Conservation (phyloP, 805 yeast species). For the Zygotorulaspora florentina region DNA sequence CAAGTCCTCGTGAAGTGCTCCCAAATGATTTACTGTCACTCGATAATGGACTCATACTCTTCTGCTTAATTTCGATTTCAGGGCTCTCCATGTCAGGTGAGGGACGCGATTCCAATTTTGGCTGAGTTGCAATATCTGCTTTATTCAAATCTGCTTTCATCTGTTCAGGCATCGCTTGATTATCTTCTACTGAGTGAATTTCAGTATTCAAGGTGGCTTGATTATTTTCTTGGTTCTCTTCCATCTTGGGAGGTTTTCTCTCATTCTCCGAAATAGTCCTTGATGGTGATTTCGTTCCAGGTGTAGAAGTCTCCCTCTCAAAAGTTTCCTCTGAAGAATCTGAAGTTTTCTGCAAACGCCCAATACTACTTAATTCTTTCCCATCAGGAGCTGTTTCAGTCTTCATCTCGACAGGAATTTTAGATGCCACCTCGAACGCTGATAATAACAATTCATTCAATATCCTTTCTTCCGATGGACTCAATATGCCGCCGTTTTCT, state of each 20-base stretch:
- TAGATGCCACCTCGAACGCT: constrained; percentile 30
- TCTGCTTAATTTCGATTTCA: constrained; percentile 18
- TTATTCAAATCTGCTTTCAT: constrained; percentile 2
- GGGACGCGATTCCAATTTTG: constrained; percentile 1
- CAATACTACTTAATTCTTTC: background rate
- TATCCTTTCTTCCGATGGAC: constrained; percentile 12
- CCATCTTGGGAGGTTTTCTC: background rate
- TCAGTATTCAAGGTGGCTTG: constrained; percentile 2
- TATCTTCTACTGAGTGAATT: constrained; percentile 4
- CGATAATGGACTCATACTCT: constrained; percentile 24
- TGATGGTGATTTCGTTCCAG: constrained; percentile 1
- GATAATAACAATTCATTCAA: constrained; percentile 27
- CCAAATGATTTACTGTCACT: constrained; percentile 15
- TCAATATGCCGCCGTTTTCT: constrained; percentile 13
- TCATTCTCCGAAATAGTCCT: constrained; percentile 2
- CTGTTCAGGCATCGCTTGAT: background rate
- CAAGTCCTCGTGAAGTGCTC: constrained; percentile 8
- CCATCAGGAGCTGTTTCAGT: constrained; percentile 3
- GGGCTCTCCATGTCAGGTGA: constrained; percentile 8
- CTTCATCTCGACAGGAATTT: constrained; percentile 25
- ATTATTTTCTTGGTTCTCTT: background rate
- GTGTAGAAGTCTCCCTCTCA: background rate
- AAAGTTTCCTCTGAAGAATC: background rate
- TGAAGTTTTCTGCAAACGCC: background rate
- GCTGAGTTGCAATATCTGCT: constrained; percentile 1